Evolutionary conservation across 1,139 yeast genomes (phyloP), one percentile per base, ranked within the genome.

Genomic region (Geotrichum restrictum): DNA sequence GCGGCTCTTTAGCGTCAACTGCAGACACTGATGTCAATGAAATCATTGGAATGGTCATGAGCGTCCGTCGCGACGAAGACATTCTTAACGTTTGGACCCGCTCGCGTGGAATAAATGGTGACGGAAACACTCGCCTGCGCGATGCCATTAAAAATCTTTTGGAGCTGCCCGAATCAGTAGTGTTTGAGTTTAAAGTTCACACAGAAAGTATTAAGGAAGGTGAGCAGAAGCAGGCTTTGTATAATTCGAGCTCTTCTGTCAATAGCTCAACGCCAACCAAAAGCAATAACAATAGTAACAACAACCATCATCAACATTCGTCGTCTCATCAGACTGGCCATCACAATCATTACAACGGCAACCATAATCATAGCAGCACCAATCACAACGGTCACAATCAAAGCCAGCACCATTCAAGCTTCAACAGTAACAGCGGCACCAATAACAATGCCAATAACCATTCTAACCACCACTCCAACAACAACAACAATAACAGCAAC

Each of bases 1-100:
- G 72, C 16, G 70, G 69, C 31, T 49, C 58, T 2, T 55, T 66
- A 19, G 62, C 57, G 3, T 62, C 59, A 18, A 59, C 55, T 53
- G 48, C 61, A 38, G 48, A 48, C 10, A 53, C 59, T 19, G 59
- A 55, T 39, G 47, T 45, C 43, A 67, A 65, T 45, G 73, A 70
- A 52, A 58, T 70, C 24, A 62, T 68, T 22, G 74, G 74, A 2
- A 60, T 67, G 3, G 74, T 70, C 43, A 62, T 69, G 49, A 65
- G 70, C 46, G 69, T 68, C 4, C 64, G 73, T 6, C 62, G 69
- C 7, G 70, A 65, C 41, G 73, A 70, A 51, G 72, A 67, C 54
- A 65, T 69, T 42, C 56, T 70, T 41, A 61, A 68, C 19, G 63
- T 70, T 31, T 70, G 74, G 74, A 69, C 66, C 41, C 57, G 61